Base-by-base conservation (phyloP, 2,329 filamentous ascomycete genomes). In the Cryoendolithus antarcticus region DNA sequence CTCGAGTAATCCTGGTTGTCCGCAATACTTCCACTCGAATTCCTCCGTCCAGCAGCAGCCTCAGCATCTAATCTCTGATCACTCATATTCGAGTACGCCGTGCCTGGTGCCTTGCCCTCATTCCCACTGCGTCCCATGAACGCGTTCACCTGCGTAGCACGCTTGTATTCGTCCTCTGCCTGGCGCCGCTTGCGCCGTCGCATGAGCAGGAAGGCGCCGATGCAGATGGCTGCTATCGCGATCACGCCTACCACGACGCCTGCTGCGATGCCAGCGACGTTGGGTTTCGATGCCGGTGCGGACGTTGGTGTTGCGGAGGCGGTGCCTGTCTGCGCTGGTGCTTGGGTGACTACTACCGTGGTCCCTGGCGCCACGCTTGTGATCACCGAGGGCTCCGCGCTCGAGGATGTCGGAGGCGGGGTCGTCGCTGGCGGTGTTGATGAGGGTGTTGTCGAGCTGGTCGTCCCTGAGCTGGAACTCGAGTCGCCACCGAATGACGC, bases 1-100 rank as follows among this genome's bases (percentile, higher is more conserved):
- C 89, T 78, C 46, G 89, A 95, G 66, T 94, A 96, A 62, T 96
- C 89, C 64, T 93, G 79, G 64, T 95, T 93, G 61, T 96, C 89
- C 38, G 88, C 89, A 61, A 96, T 95, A 62, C 88, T 95, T 51
- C 89, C 89, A 55, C 91, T 85, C 64, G 89, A 95, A 33, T 51
- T 48, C 33, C 48, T 31, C 39, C 44, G 39, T 32, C 45, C 49
- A 6, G 86, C 75, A 27, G 24, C 24, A 27, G 24, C 24, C 41
- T 71, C 79, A 6, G 86, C 86, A 49, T 96, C 89, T 41, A 95
- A 76, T 40, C 89, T 77, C 32, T 83, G 80, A 58, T 96, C 89
- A 9, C 77, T 77, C 64, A 84, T 80, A 7, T 83, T 85, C 24
- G 62, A 77, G 70, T 44, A 79, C 74, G 58, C 75, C 72, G 63